Conservation (phyloP, 345 rosid genomes). For the Eucalyptus microcorys region DNA sequence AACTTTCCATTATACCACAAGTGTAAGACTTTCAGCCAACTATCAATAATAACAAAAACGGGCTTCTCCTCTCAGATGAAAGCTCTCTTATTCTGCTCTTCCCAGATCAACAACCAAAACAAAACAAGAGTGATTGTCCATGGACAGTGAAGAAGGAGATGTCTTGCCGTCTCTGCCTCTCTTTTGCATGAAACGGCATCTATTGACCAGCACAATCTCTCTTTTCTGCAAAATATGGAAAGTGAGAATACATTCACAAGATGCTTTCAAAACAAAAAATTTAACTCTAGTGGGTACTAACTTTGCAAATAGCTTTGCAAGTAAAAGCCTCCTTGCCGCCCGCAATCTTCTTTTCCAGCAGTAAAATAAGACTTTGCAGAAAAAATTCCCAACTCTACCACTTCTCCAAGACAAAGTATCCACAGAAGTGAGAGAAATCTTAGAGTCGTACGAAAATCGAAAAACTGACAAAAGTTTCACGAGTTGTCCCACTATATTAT, state of each 20-base stretch:
- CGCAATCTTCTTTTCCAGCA: not conserved
- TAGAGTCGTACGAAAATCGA: not conserved
- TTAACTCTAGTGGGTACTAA: not conserved
- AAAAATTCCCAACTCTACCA: not conserved
- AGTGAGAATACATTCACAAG: not conserved
- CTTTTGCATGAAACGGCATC: not conserved
- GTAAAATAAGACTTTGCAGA: no score
- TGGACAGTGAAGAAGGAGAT: no score
- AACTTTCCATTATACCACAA: not conserved
- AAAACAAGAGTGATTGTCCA: not conserved
- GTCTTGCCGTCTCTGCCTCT: no score
- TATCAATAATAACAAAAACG: rapidly evolving
- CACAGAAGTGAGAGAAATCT: not conserved
- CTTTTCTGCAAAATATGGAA: not conserved
- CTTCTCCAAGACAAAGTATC: not conserved
- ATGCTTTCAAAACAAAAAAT: not conserved
- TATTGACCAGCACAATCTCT: not conserved
- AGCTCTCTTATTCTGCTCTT: not conserved
- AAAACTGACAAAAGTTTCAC: not conserved
- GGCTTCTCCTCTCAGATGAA: not conserved
- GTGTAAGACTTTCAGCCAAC: not conserved
- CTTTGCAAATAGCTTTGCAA: not conserved
- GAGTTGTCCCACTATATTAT: not conserved
- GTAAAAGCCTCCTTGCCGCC: not conserved
- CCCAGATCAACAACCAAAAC: not conserved